phyloP scores from a whole-genome alignment of 176 grass and related monocot species.

The Neostapfia colusana region DNA sequence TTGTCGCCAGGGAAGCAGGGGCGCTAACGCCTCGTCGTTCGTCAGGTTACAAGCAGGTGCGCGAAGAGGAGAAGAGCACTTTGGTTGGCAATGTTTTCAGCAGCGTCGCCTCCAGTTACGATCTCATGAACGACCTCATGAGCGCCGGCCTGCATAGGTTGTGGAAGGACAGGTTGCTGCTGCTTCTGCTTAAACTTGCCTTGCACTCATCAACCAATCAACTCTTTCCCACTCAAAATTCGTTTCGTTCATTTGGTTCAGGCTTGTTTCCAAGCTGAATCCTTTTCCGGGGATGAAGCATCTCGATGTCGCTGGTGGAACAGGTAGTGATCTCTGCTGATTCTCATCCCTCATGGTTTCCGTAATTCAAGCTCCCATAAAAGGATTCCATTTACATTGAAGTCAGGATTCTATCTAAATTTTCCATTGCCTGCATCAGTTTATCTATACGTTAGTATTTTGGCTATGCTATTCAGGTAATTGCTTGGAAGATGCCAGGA shows the following conservation, averaged over 20 bases:
- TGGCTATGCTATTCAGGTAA: background rate
- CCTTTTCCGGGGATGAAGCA: constrained; percentile 97
- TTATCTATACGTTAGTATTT: background rate
- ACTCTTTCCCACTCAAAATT: background rate
- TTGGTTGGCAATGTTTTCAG: constrained; percentile 90
- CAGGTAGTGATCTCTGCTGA: constrained; percentile 40
- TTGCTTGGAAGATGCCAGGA: background rate
- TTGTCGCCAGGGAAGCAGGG: background rate
- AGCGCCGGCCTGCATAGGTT: constrained; percentile 77
- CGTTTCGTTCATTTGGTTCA: constrained; percentile 21
- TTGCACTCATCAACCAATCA: background rate
- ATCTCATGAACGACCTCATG: constrained; percentile 97
- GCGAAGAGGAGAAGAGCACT: constrained; percentile 80
- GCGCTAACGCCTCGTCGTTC: background rate
- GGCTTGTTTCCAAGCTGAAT: constrained; percentile 73
- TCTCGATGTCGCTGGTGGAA: constrained; percentile 91
- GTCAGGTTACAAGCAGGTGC: constrained; percentile 80
- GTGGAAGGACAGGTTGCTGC: constrained; percentile 85
- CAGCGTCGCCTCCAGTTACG: constrained; percentile 84
- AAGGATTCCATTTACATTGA: background rate
- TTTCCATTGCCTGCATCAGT: background rate
- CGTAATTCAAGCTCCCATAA: background rate
- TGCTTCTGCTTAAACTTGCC: background rate
- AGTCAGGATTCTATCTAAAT: background rate
- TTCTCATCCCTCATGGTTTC: background rate